Conservation (phyloP, 805 yeast genomes). For the Lachancea fermentati region DNA sequence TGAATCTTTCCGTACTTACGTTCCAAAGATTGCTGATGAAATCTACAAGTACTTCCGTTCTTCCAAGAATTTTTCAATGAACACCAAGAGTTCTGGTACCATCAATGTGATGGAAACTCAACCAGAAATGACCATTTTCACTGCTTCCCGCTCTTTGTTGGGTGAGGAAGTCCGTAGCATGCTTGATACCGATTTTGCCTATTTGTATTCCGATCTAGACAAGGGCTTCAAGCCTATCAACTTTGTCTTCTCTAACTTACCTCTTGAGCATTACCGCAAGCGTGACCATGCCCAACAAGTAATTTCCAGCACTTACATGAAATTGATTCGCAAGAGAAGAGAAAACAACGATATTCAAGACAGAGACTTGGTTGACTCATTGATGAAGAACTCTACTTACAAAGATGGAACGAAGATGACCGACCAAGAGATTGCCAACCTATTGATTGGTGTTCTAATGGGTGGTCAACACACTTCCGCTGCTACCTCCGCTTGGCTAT, state of each 20-base stretch:
- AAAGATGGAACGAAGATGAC: conserved; percentile 94
- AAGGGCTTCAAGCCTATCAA: conserved; percentile 95
- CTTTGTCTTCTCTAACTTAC: conserved; percentile 92
- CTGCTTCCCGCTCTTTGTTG: conserved; percentile 86
- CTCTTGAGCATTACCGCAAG: conserved; percentile 74
- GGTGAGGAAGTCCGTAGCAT: conserved; percentile 88
- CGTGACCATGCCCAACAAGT: conserved; percentile 86
- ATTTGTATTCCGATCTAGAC: conserved; percentile 83
- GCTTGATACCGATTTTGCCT: conserved; percentile 78
- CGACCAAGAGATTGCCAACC: conserved; percentile 89
- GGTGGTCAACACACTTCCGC: conserved; percentile 99
- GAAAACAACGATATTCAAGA: conserved; percentile 67
- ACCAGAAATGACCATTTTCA: conserved; percentile 93
- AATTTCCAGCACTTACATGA: conserved; percentile 76
- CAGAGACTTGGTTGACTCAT: conserved; percentile 84
- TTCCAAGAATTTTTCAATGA: conserved; percentile 44
- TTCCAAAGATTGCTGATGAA: conserved; percentile 83
- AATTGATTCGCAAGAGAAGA: conserved; percentile 71
- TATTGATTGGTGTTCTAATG: conserved; percentile 93
- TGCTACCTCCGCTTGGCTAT: conserved; percentile 91
- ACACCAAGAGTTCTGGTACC: conserved; percentile 40
- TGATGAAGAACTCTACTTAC: conserved; percentile 77
- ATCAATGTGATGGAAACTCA: conserved; percentile 74
- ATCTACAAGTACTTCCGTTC: conserved; percentile 56
- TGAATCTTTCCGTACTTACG: conserved; percentile 78